Conservation (phyloP, 225 moss, liverwort and hornwort genomes). For the Antitrichia curtipendula region DNA sequence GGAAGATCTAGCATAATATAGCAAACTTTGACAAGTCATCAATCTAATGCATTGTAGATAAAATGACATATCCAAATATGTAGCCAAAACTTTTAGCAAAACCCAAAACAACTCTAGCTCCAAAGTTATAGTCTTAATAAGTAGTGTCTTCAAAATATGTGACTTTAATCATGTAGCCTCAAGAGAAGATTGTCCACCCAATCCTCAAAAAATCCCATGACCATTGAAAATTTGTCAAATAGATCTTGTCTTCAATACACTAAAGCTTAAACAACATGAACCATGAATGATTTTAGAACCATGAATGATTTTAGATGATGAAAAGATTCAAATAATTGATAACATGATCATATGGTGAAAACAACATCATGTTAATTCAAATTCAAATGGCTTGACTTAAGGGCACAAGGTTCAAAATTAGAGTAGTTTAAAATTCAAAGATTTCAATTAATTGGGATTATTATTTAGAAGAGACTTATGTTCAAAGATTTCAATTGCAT, state of each 20-base stretch:
- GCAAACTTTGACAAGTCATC: neutral
- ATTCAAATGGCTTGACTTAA: neutral
- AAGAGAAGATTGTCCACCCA: neutral
- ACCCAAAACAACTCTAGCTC: neutral
- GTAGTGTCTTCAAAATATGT: neutral
- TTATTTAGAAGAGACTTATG: neutral
- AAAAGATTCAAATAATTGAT: neutral
- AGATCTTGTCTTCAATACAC: neutral
- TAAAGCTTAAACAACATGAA: neutral
- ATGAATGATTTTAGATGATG: neutral
- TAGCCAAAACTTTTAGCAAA: neutral
- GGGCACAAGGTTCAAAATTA: neutral
- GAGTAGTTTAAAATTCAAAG: neutral
- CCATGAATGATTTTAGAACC: neutral
- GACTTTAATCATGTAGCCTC: rapidly evolving
- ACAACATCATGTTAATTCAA: neutral
- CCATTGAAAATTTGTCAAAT: neutral
- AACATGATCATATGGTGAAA: neutral
- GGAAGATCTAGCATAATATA: neutral
- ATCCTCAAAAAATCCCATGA: rapidly evolving
- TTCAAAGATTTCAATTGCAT: neutral
- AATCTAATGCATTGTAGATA: neutral
- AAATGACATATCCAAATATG: neutral
- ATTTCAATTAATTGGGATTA: neutral
- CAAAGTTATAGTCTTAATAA: neutral